phyloP scores from a whole-genome alignment of 2,329 filamentous ascomycete species.

The Teratosphaeria pseudoeucalypti region DNA sequence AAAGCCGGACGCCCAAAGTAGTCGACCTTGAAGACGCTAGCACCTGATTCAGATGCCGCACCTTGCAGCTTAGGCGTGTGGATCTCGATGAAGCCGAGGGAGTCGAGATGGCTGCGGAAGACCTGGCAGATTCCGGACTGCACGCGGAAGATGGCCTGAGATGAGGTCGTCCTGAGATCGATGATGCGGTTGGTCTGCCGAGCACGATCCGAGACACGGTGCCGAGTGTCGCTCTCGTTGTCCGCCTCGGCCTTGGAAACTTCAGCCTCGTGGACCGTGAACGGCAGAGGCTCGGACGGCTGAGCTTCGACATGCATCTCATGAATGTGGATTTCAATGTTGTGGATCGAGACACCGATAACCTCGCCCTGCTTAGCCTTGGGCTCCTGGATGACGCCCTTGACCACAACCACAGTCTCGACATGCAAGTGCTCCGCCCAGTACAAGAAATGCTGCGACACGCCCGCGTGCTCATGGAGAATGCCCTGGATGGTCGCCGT shows the following conservation, averaged over 20 bases:
- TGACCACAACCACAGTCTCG: constrained; percentile 69
- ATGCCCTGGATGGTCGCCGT: constrained; percentile 77
- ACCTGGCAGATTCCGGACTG: constrained; percentile 69
- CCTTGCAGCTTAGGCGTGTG: constrained; percentile 89
- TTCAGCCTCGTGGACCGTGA: constrained; percentile 61
- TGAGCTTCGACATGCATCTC: constrained; percentile 52
- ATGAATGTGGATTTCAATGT: constrained; percentile 64
- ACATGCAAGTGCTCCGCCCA: constrained; percentile 76
- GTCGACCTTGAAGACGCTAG: constrained; percentile 82
- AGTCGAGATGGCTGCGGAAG: constrained; percentile 67
- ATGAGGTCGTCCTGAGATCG: constrained; percentile 74
- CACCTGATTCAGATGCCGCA: constrained; percentile 79
- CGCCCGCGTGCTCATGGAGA: constrained; percentile 50
- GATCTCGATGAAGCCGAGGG: constrained; percentile 77
- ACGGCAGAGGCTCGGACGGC: constrained; percentile 53
- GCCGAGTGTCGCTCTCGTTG: constrained; percentile 45
- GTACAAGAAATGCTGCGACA: constrained; percentile 67
- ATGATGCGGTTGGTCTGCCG: constrained; percentile 71
- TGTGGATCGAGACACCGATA: constrained; percentile 63
- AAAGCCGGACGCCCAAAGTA: constrained; percentile 85
- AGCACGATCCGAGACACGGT: constrained; percentile 59
- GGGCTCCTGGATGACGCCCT: constrained; percentile 61
- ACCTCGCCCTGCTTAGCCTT: constrained; percentile 56
- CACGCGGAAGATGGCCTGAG: constrained; percentile 79
- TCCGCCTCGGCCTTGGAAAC: constrained; percentile 48